Evolutionary conservation across 2,329 filamentous ascomycete genomes (phyloP), one percentile per base, ranked within the genome.

Genomic region (Lachnellula willkommii): DNA sequence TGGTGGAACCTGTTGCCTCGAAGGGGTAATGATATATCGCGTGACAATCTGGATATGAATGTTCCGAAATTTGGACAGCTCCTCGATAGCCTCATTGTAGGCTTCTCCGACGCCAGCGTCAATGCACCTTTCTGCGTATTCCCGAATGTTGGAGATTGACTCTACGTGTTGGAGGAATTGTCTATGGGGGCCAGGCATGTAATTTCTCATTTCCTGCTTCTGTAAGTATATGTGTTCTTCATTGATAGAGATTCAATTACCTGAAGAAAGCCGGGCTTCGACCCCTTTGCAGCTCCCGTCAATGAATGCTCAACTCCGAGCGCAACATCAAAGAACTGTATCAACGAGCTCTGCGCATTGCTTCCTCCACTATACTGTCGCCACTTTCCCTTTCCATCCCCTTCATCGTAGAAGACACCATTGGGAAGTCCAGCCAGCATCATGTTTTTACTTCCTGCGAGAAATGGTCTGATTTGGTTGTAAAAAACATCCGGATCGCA

Each of bases 371-470:
- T 83, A 56, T 89, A 87, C 63, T 93, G 85, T 17, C 85, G 79
- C 79, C 90, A 95, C 37, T 80, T 74, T 0, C 84, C 81, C 14
- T 76, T 75, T 1, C 84, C 85, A 2, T 82, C 77, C 1, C 85
- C 88, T 55, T 89, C 81, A 63, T 95, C 90, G 68, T 95, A 96
- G 53, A 92, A 83, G 5, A 97, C 84, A 0, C 93, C 93, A 12
- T 83, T 81, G 0, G 92, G 90, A 1, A 96, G 77, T 0, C 92
- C 93, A 0, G 90, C 90, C 7, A 87, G 83, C 7, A 78, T 82
- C 93, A 96, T 96, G 70, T 95, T 95, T 73, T 91, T 95, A 70
- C 89, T 92, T 2, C 93, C 93, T 0, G 93, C 91, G 1, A 97
- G 77, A 69, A 90, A 95, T 0, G 93, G 93, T 2, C 93, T 81